Evolutionary conservation across 2,329 filamentous ascomycete genomes (phyloP).

Genomic region (Epicoccum nigrum): DNA sequence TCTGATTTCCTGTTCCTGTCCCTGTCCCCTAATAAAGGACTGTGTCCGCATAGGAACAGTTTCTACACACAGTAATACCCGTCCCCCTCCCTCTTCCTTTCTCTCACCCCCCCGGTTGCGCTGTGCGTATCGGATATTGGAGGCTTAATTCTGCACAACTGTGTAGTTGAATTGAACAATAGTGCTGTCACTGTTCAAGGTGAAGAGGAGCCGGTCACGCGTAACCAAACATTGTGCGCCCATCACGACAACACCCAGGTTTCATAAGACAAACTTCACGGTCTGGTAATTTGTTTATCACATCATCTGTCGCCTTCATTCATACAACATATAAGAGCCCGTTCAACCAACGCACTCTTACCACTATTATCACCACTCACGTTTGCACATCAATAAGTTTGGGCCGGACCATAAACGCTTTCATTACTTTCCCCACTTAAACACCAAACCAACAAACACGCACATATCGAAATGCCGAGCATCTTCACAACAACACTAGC

Average conservation of each 20-base stretch:
- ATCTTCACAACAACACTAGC: conserved; percentile 22
- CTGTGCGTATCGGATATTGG: conserved; percentile 23
- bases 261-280: conserved; percentile 19
- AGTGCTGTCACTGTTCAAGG: conserved; percentile 30
- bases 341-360: conserved; percentile 2
- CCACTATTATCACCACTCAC: neutral
- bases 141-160: conserved; percentile 20
- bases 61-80: conserved; percentile 23
- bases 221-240: conserved; percentile 25
- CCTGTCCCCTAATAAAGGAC: conserved; percentile 42
- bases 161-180: conserved; percentile 36
- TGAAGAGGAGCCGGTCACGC: conserved; percentile 34
- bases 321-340: conserved; percentile 3
- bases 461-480: conserved; percentile 26
- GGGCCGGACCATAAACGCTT: conserved; percentile 15
- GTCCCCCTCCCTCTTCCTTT: conserved; percentile 25
- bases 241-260: conserved; percentile 21
- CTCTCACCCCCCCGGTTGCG: conserved; percentile 21
- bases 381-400: conserved; percentile 8
- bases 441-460: neutral
- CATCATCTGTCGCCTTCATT: conserved; percentile 6
- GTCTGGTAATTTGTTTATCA: conserved; percentile 10
- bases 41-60: conserved; percentile 23
- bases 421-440: conserved; percentile 6
- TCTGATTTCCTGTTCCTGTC: conserved; percentile 38